Evolutionary conservation across 129 eudicot genomes (phyloP).

Genomic region (Sambucus nigra): DNA sequence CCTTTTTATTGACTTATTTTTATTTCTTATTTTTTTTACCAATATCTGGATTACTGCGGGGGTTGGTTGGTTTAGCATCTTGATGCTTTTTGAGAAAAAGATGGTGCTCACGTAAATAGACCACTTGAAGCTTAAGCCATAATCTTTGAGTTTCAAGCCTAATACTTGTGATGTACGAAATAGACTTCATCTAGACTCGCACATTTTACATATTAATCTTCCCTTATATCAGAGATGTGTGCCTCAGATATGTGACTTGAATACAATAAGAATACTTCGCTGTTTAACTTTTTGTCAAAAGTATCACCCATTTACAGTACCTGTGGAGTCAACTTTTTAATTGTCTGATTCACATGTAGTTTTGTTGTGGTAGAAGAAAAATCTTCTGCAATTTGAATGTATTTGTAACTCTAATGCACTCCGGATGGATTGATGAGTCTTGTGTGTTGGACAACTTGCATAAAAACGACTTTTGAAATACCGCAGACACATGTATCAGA

Average conservation of each 20-base stretch:
- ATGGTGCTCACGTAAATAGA: neutral
- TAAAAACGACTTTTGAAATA: no score
- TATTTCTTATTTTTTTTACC: no score
- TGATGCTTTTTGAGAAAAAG: neutral
- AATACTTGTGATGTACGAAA: neutral
- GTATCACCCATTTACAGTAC: no score
- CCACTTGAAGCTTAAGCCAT: no score
- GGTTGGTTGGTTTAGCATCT: neutral
- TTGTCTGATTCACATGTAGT: neutral
- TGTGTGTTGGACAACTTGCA: neutral
- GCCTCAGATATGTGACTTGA: no score
- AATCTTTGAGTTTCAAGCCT: no score
- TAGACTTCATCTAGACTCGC: neutral
- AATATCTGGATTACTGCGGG: no score
- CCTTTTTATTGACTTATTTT: neutral
- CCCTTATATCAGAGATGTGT: neutral
- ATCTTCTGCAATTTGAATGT: no score
- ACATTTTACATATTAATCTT: neutral
- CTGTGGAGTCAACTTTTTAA: neutral
- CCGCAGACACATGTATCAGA: no score
- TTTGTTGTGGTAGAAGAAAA: neutral
- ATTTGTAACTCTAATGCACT: no score
- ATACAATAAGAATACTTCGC: no score
- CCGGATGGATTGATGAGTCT: no score
- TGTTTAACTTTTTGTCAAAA: neutral